These are phyloP conservation scores for Komagataella pseudopastoris DNA, from an alignment of 805 yeast genomes.

Conservation along the genomic window DNA sequence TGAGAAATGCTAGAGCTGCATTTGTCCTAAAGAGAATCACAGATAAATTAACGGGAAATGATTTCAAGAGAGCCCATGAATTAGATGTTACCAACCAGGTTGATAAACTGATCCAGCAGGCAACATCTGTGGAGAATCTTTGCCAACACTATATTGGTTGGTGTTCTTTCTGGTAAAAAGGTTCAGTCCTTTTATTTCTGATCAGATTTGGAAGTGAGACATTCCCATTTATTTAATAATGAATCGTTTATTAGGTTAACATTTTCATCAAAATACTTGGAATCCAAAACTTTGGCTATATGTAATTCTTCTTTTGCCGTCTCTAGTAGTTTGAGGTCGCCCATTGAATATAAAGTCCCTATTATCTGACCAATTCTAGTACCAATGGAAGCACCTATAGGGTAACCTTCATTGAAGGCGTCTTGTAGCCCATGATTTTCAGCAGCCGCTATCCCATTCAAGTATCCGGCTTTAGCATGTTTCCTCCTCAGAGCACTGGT, in stretches of 20 bases:
- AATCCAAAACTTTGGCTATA: conserved; percentile 43
- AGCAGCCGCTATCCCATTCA: conserved; percentile 62
- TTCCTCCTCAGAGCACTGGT: conserved; percentile 26
- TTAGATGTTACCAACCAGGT: conserved; percentile 83
- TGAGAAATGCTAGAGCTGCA: conserved; percentile 82
- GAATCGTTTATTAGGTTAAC: conserved; percentile 20
- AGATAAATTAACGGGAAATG: conserved; percentile 89
- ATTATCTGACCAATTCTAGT: conserved; percentile 49
- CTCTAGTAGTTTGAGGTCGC: conserved; percentile 6
- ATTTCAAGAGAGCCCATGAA: conserved; percentile 58
- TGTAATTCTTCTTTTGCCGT: conserved; percentile 38
- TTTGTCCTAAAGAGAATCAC: conserved; percentile 81
- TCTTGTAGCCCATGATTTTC: conserved; percentile 59
- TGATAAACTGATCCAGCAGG: conserved; percentile 86
- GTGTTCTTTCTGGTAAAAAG: conserved; percentile 89
- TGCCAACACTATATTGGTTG: conserved; percentile 98
- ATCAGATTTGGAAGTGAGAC: neutral
- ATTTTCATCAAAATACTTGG: conserved; percentile 37
- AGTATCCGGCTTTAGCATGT: conserved; percentile 71
- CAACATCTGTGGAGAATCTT: conserved; percentile 88
- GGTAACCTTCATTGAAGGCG: conserved; percentile 77
- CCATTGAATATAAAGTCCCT: conserved; percentile 22
- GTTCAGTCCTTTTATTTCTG: neutral
- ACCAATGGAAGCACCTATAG: conserved; percentile 63
- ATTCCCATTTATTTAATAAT: conserved; percentile 13